Base-by-base conservation (phyloP, 2,329 filamentous ascomycete genomes). In the Talaromyces pinophilus region DNA sequence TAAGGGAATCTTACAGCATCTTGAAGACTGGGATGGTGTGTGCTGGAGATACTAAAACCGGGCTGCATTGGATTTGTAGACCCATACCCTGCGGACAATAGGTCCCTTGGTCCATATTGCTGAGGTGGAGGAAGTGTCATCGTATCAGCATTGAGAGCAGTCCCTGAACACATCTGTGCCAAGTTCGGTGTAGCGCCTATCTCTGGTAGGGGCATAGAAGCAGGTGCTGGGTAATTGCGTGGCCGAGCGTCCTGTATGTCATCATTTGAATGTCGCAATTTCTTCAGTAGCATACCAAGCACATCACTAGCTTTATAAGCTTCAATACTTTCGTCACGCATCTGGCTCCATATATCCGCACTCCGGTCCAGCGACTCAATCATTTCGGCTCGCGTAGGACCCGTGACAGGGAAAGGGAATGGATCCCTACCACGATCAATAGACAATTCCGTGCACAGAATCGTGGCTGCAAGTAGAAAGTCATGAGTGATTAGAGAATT, bases 281-380 rank as follows among this genome's bases (percentile, higher is more conserved):
- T 62, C 40, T 62, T 50, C 13, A 62, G 17, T 35, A 62, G n/a
- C 59, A 62, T 62, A 30, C 44, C 44, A 33, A 62, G 59, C 5
- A 62, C 59, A 35, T 62, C 59, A 62, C 42, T 48, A 17, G 59
- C 59, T 13, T 62, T 62, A n/a, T 62, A 62, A 46, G 59, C 59
- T 62, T 62, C 59, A 28, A 62, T 35, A 15, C 59, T 62, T 62
- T 62, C 59, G n/a, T 62, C 59, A 17, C 59, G 42, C 59, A 62
- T 33, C 11, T 48, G 25, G n/a, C 28, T 35, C 59, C 25, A 50
- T 10, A 62, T 62, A 22, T 28, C 59, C 15, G 44, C 42, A 35
- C 59, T 62, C 25, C 28, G 59, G 8, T 62, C 59, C 11, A 62
- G 25, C 7, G 59, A 46, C n/a, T 62, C 42, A 19, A 62, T 62